Conservation (phyloP, 1,139 yeast genomes). For the Kodamaea suecica region DNA sequence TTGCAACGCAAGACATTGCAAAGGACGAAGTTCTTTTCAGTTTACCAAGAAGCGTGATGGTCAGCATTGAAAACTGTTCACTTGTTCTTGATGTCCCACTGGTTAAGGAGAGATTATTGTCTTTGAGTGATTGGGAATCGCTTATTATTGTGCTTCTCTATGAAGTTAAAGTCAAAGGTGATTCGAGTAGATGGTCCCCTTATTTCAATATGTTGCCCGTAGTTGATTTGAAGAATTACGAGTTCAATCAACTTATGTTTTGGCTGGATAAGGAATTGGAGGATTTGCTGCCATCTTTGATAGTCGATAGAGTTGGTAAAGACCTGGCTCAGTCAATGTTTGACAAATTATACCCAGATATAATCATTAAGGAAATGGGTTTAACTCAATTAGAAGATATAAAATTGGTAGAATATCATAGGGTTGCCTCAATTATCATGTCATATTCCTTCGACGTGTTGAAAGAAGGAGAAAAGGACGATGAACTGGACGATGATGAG, state of each 20-base stretch:
- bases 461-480: slow-evolving; percentile 19
- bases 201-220: slow-evolving; percentile 73
- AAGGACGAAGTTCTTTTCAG: slow-evolving; percentile 62
- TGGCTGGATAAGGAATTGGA: slow-evolving; percentile 62
- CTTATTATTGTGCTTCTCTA: slow-evolving; percentile 64
- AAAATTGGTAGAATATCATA: slow-evolving; percentile 58
- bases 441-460: slow-evolving; percentile 45
- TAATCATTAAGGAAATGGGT: slow-evolving; percentile 21
- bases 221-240: slow-evolving; percentile 24
- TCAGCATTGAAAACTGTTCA: slow-evolving; percentile 59
- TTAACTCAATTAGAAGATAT: slow-evolving; percentile 30
- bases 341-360: slow-evolving; percentile 25
- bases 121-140: slow-evolving; percentile 71
- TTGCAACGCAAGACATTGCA: slow-evolving; percentile 59
- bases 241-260: slow-evolving; percentile 70
- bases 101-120: slow-evolving; percentile 31
- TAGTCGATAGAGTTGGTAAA: slow-evolving; percentile 67
- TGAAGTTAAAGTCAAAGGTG: slow-evolving; percentile 44
- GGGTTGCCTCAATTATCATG: slow-evolving; percentile 59
- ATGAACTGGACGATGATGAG: slow-evolving; percentile 12
- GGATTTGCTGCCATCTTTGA: slow-evolving; percentile 63
- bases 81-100: slow-evolving; percentile 36
- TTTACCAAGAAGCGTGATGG: slow-evolving; percentile 57
- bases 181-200: slow-evolving; percentile 57
- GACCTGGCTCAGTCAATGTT: slow-evolving; percentile 64